Base-by-base conservation (phyloP, 106 monocot species). In the Triglochin maritima region DNA sequence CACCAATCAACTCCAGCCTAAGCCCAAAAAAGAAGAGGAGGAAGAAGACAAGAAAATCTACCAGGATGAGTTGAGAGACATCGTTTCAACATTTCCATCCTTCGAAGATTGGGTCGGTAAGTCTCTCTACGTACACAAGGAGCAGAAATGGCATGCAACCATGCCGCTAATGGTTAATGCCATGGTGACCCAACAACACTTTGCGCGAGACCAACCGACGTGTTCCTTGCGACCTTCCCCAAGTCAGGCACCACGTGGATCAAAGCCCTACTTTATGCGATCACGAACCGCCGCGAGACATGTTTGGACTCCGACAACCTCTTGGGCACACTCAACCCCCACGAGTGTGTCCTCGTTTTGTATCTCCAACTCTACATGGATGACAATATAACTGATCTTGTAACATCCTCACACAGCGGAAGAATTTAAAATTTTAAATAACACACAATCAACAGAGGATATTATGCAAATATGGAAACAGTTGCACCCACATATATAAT, bases 231-330 rank as follows among this genome's bases (percentile, higher is more conserved):
- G 4, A 69, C 14, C 6, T 46, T 45, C 12, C 69, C 69, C 10
- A 69, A 57, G 57, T 57, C 56, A 4, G 69, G 69, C 3, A 69
- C 69, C 5, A 69, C 69, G 3, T 69, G 69, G 69, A 57, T 47
- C 9, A 69, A 69, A 13, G 55, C 69, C 16, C 57, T 69, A 3
- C 10, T 69, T 8, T 69, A 46, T 17, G 13, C 57, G 44, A 47
- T 46, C 15, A 5, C 57, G 7, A 56, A 69, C 46, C 57, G 69
- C 29, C 29, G 1, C n/a, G 2, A 0, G 5, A 13, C 42, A 3
- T 4, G 46, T 46, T 45, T 14, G 29, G 29, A 13, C 45, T 5
- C 29, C 4, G 53, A 54, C 9, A 6, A 49, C n/a, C 47, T 48
- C 16, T 11, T 55, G 3, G 14, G 13, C 48, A 2, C 7, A 4